Base-by-base conservation (phyloP, 2,329 filamentous ascomycete species). In the Ploettnerulaceae sp. region DNA sequence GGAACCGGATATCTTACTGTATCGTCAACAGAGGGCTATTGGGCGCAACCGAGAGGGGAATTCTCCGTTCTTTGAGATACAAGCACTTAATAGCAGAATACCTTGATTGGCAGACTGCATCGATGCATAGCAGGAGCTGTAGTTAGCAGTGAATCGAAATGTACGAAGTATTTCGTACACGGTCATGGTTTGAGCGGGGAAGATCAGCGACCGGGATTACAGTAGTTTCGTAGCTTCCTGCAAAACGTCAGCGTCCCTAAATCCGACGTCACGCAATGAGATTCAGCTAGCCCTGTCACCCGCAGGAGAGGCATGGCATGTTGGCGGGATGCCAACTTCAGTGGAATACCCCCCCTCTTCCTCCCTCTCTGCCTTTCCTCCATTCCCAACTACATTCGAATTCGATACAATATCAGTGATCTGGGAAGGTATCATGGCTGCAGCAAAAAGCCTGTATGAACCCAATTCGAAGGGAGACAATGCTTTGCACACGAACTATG, bases 401-500 rank as follows among this genome's bases (percentile, higher is more conserved):
- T 39, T 51, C 20, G 46, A 46, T 28, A 43, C 29, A 21, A 14
- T 37, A n/a, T 44, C 34, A 12, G 21, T 48, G 24, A 18, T 41
- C 26, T 50, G 39, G 45, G 38, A 39, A 36, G 21, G 32, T 42
- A 51, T 32, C 26, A 61, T 61, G 60, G 59, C 58, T 53, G 55
- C 56, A 14, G 38, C 52, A 29, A 58, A 58, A 46, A 49, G 38
- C 36, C 51, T 61, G 22, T 52, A 56, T 35, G 54, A 58, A 36
- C 48, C 58, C 31, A 51, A 53, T 33, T 35, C 44, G 11, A 40
- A 53, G 28, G 25, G 47, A 14, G 54, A 45, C 20, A 55, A 51
- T 56, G 55, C 57, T 15, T 31, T 59, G 33, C 41, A 61, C 33
- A 60, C 55, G 51, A 73, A 74, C 51, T 71, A 69, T 53, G 65